phyloP scores from a whole-genome alignment of 345 rosid genomes.

The Angophora floribunda region DNA sequence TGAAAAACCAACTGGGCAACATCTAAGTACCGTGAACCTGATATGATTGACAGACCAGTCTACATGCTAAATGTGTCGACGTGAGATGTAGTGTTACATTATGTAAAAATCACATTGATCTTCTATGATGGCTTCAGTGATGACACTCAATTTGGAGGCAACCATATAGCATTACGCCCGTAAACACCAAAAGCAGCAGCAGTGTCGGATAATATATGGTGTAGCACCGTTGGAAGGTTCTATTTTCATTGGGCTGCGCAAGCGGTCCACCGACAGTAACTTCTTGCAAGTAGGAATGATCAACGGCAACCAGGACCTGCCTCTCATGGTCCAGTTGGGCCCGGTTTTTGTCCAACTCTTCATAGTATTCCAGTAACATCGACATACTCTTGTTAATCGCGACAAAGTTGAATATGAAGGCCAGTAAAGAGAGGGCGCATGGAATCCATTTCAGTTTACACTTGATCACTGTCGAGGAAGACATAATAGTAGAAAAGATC shows the following conservation, averaged over 20 bases:
- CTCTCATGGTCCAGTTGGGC: accelerated
- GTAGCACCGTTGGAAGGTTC: not conserved
- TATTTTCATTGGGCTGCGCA: not conserved
- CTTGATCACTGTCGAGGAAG: not conserved
- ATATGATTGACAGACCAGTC: not conserved
- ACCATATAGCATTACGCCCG: not conserved
- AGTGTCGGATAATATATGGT: too few species aligned
- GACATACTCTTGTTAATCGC: accelerated
- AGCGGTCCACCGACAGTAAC: not conserved
- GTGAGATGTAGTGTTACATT: not conserved
- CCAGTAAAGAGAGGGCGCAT: not conserved
- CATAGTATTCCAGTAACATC: not conserved
- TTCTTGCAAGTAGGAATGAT: accelerated
- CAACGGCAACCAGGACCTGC: accelerated
- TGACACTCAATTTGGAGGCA: not conserved
- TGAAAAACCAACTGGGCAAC: not conserved
- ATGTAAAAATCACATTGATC: not conserved
- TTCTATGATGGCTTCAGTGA: not conserved
- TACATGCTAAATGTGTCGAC: not conserved
- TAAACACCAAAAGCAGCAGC: not conserved
- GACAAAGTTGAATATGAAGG: not conserved
- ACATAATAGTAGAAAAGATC: too few species aligned
- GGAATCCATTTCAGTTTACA: not conserved
- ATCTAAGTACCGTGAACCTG: too few species aligned
- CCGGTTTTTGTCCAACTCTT: not conserved